These are phyloP conservation scores for Kokia cookei DNA, from an alignment of 441 rosid genomes.

Conservation along the genomic window DNA sequence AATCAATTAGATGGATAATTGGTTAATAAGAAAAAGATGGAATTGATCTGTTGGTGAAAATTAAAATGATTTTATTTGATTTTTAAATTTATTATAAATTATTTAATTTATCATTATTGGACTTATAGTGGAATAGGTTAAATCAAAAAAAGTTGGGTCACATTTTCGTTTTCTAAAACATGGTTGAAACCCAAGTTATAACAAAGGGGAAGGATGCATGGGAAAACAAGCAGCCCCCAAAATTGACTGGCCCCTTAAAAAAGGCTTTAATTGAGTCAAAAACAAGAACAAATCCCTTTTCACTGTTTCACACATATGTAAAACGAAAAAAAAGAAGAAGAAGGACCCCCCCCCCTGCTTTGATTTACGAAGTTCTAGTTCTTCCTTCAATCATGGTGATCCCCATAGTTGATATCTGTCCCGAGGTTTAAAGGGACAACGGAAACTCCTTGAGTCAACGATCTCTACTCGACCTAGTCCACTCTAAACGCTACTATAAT, in stretches of 20 bases:
- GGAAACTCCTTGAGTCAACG: background rate
- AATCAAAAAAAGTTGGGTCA: too few species aligned
- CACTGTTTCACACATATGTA: background rate
- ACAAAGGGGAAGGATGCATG: background rate
- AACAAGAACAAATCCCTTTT: background rate
- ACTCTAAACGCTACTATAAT: background rate
- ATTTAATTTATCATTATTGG: too few species aligned
- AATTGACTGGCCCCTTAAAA: background rate
- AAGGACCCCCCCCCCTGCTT: background rate
- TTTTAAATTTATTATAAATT: too few species aligned
- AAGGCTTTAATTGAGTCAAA: background rate
- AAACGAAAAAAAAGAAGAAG: background rate
- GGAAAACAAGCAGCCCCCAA: background rate
- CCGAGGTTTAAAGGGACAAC: background rate
- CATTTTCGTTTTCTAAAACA: too few species aligned
- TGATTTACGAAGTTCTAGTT: background rate
- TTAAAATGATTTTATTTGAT: too few species aligned
- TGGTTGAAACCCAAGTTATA: too few species aligned
- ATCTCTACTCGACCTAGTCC: background rate
- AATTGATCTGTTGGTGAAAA: too few species aligned
- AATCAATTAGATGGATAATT: too few species aligned
- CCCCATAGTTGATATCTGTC: background rate
- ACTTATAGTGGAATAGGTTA: too few species aligned
- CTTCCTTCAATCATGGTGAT: background rate
- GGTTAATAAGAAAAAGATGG: too few species aligned